Base-by-base conservation (phyloP, 1,139 yeast species). In the Candida tetrigidarum region DNA sequence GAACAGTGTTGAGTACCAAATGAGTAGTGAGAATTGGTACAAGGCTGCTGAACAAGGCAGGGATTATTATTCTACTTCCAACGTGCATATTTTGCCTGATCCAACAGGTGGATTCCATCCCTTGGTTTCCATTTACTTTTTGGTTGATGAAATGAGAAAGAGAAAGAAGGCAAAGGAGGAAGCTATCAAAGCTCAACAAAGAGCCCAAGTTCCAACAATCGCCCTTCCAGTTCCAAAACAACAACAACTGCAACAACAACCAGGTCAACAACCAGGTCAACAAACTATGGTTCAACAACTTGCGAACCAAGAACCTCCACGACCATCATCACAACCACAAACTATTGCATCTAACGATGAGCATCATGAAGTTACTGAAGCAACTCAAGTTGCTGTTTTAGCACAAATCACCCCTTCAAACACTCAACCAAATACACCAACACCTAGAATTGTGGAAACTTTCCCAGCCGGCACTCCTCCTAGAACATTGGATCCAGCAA, bases 101-200 rank as follows among this genome's bases (percentile, higher is more conserved):
- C 97, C 97, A n/a, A 88, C 96, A 1, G 78, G 81, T 45, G 96
- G 95, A 0, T 93, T 80, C 64, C 96, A 91, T 64, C 98, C 99
- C 0, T 72, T 92, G 52, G 68, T 93, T 10, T 89, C 97, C 2
- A 85, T 93, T 30, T 95, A 95, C 63, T 86, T 80, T 60, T 74
- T 95, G 55, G 96, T 92, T 18, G 83, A 81, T 45, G 99, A 93
- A 66, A 86, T 86, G 91, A 61, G 74, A 50, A 82, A 80, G 56
- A 79, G 96, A 47, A 80, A 87, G 73, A 69, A 73, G 69, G 77
- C 86, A 19, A 80, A 86, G 66, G 78, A 73, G 46, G 79, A 71
- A 42, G 70, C 74, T 8, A 62, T 66, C 34, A 67, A 57, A 46
- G 60, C 59, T 4, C 67, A 62, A 50, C 16, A 56, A 23, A 53